phyloP scores from a whole-genome alignment of 805 yeast genomes.

The Scheffersomyces stipitis region DNA sequence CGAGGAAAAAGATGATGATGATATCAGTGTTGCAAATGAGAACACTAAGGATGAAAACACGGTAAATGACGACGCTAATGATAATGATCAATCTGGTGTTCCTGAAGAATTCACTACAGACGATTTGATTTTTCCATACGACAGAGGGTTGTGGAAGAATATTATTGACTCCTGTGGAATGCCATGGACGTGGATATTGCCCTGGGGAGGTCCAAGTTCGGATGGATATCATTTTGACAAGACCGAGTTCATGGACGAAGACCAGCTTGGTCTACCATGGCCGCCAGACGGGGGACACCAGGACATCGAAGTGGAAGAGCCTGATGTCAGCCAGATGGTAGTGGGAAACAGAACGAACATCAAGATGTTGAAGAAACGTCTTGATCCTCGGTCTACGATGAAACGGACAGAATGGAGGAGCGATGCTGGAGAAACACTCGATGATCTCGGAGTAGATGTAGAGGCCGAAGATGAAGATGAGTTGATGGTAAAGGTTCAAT shows the following conservation, averaged over 20 bases:
- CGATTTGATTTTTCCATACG: slow-evolving; percentile 82
- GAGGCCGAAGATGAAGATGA: slow-evolving; percentile 51
- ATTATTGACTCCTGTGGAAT: slow-evolving; percentile 58
- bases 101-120: slow-evolving; percentile 51
- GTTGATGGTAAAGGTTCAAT: neutral
- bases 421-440: slow-evolving; percentile 77
- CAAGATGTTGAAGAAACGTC: slow-evolving; percentile 26
- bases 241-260: slow-evolving; percentile 49
- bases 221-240: slow-evolving; percentile 59
- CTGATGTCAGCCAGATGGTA: neutral
- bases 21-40: neutral
- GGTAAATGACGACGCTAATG: slow-evolving; percentile 1
- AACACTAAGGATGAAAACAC: slow-evolving; percentile 1
- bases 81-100: slow-evolving; percentile 13
- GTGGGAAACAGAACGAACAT: slow-evolving; percentile 8
- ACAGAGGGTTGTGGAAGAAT: slow-evolving; percentile 61
- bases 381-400: slow-evolving; percentile 38
- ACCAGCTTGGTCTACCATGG: slow-evolving; percentile 77
- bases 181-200: slow-evolving; percentile 62
- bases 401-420: slow-evolving; percentile 63
- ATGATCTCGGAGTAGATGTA: slow-evolving; percentile 86
- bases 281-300: slow-evolving; percentile 82
- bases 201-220: slow-evolving; percentile 61
- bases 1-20: slow-evolving; percentile 6
- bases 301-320: slow-evolving; percentile 15